Evolutionary conservation across 2,329 filamentous ascomycete species (phyloP), one percentile per base, ranked within the genome.

Genomic region (Amphichorda felina): DNA sequence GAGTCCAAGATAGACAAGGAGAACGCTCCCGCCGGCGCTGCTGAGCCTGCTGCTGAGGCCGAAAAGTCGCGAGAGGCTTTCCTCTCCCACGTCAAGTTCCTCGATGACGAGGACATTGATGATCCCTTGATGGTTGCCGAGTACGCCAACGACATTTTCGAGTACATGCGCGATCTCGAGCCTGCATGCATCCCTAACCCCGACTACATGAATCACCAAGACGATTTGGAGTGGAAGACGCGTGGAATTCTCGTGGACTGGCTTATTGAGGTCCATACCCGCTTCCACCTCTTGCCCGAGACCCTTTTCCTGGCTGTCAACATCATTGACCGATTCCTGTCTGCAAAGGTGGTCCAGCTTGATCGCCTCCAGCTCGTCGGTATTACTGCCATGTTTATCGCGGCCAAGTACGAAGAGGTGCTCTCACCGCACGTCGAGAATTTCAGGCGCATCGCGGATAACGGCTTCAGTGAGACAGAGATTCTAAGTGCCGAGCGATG

Each of bases 311-410:
- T 98, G 26, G 82, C 88, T 31, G 85, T 95, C 70, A 98, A 96
- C 72, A 87, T 96, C 57, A 93, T 96, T 54, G 91, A 98, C 58
- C 88, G 91, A 41, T 98, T 96, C 68, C 75, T 98, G 32, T 95
- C 89, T 0, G 77, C 79, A 52, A 95, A 96, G 68, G 82, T 95
- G 22, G 91, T 98, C 31, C 86, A 94, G 62, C 78, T 98, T 32
- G 89, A 96, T 57, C 87, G 88, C 42, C 79, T 98, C 5, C 91
- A 98, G 62, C 74, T 98, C 8, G 91, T 98, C 39, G 91, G 91
- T 51, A 88, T 96, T 51, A 94, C 91, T 17, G 91, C 89, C 59
- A 96, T 98, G 91, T 96, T 96, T 67, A 94, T 96, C 53, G 91
- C 91, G 10, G 93, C 89, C 53, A 98, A 98, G 66, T 98, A 96